Base-by-base conservation (phyloP, 2,329 filamentous ascomycete species). In the Lecanoromycetidae sp. region DNA sequence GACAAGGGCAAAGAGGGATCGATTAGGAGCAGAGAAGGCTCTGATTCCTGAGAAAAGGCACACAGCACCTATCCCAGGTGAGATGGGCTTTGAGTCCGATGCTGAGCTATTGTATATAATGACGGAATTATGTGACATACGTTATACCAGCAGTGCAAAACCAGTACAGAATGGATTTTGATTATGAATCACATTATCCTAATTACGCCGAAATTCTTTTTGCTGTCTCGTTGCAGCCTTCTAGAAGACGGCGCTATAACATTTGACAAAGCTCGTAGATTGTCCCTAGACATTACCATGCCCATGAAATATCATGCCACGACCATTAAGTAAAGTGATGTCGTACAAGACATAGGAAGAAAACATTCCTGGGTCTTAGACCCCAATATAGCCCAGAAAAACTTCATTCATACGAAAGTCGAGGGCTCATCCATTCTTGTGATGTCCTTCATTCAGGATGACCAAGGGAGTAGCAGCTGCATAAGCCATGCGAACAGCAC, bases 401-500 rank as follows among this genome's bases (percentile, higher is more conserved):
- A 6, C 17, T 19, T 33, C 6, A 42, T 6, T 30, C 23, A 32
- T 13, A 7, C 9, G 17, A 13, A 6, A n/a, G n/a, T n/a, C n/a
- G n/a, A n/a, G n/a, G n/a, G n/a, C n/a, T 23, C 27, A 1, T 19
- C 19, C 26, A 15, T 33, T 30, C 34, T 17, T 29, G 8, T 66
- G 66, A 46, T 65, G 62, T 6, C 66, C 64, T 50, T 69, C 64
- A 0, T 66, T 69, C 46, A 87, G 63, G 47, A 87, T 83, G 33
- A 85, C 78, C 33, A 87, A 82, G 39, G 77, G 82, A 44, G 87
- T 61, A 29, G 80, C 80, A 13, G 80, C 81, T 2, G 83, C 83
- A 62, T 84, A 87, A 25, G 83, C 82, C 62, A 86, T 82, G 51
- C 83, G 71, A 49, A 87, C 79, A 8, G 81, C 80, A 61, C 83